Conservation (phyloP, 176 grass and related monocot genomes). For the sorghum (Sorghum bicolor) region DNA sequence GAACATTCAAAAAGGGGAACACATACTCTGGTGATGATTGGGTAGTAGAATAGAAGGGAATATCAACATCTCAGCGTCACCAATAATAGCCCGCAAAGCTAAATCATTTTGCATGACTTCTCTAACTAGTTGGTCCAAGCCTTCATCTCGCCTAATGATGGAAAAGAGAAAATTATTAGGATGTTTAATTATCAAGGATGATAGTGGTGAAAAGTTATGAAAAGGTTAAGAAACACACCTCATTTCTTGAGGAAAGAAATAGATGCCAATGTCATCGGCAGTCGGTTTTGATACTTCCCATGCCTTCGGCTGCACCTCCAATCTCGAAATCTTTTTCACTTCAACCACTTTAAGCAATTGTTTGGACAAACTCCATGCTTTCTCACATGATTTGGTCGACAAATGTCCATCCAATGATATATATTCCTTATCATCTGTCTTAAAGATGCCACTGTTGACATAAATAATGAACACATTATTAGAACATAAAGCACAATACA, state of each 20-base stretch:
- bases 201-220: not conserved
- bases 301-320: constrained; percentile 51
- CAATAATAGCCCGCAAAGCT: constrained; percentile 23
- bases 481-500: not conserved
- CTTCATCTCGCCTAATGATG: constrained; percentile 31
- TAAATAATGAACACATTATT: not conserved
- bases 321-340: constrained; percentile 36
- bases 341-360: constrained; percentile 33
- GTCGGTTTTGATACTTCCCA: constrained; percentile 42
- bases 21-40: constrained; percentile 31
- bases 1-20: not conserved
- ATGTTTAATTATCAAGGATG: not conserved
- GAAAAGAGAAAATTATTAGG: not conserved
- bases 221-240: constrained; percentile 17
- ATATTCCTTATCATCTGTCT: constrained; percentile 18
- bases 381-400: constrained; percentile 49
- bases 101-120: constrained; percentile 31
- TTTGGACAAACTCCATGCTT: constrained; percentile 41
- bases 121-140: constrained; percentile 14
- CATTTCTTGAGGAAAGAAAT: constrained; percentile 57
- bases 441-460: constrained; percentile 57
- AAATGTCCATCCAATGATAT: constrained; percentile 48
- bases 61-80: constrained; percentile 37
- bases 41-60: constrained; percentile 43
- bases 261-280: constrained; percentile 49